These are phyloP conservation scores for Solanum verrucosum DNA, from an alignment of 257 asterid genomes.

Conservation along the genomic window DNA sequence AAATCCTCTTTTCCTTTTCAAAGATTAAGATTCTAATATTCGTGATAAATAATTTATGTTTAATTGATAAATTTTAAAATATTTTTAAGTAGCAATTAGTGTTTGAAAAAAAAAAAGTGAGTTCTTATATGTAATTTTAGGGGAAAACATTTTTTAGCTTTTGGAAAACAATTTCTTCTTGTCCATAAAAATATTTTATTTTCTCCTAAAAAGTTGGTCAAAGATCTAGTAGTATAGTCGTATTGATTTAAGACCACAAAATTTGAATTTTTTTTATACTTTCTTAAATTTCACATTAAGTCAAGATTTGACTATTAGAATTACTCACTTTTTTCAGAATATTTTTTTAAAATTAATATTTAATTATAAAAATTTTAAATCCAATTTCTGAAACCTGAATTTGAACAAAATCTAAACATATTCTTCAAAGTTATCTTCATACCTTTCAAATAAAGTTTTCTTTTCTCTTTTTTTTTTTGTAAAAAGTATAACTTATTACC, in stretches of 20 bases:
- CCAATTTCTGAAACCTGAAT: not conserved
- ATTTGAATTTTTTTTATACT: not conserved
- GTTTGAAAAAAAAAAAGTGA: not conserved
- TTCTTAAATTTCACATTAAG: not conserved
- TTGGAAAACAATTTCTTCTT: not conserved
- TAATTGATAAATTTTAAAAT: not conserved
- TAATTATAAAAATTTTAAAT: not conserved
- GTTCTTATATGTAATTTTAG: not conserved
- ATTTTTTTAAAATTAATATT: not conserved
- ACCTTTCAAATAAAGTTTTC: not conserved
- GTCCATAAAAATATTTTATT: not conserved
- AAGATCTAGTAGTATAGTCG: not conserved
- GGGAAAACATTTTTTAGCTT: not conserved
- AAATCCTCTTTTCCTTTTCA: rapidly evolving
- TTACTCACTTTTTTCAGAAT: not conserved
- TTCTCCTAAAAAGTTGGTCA: not conserved
- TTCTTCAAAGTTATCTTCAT: not conserved
- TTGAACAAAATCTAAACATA: not conserved
- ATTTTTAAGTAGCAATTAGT: not conserved
- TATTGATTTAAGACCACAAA: not conserved
- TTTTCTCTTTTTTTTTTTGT: no score
- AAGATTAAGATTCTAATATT: no score
- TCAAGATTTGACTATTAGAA: not conserved
- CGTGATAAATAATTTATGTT: not conserved
- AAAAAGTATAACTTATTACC: not conserved